Evolutionary conservation across 2,329 filamentous ascomycete genomes (phyloP), one percentile per base, ranked within the genome.

Genomic region (Furcasterigmium furcatum): DNA sequence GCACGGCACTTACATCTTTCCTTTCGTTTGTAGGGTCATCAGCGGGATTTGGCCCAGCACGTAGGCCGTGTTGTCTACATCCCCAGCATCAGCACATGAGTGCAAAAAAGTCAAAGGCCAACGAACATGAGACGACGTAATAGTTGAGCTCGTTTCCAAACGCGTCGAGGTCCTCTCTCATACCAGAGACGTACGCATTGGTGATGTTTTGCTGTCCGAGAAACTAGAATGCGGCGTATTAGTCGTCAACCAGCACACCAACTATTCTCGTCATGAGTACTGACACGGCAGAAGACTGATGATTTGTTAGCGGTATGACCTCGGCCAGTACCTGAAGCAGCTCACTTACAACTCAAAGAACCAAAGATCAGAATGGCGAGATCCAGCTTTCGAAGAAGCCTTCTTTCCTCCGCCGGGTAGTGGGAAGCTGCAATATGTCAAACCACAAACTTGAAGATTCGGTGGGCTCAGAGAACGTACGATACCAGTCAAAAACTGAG

Each of bases 31-130:
- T 5, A 60, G 46, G 0, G 56, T 58, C 56, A 62, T 60, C 14
- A 61, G 45, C 9, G 56, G 57, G 13, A 58, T 53, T 21, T 58
- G 53, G 1, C 56, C 55, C 18, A 57, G 22, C 14, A 59, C 57
- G 27, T 57, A 57, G 4, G 51, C 55, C 29, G 72, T 72, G n/a
- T 65, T 72, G 52, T 76, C 71, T 20, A 68, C 5, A 4, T n/a
- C n/a, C n/a, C n/a, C n/a, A n/a, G n/a, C n/a, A n/a, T n/a, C n/a
- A n/a, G n/a, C n/a, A n/a, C n/a, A n/a, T n/a, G n/a, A 9, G 8
- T 2, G 13, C 5, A 7, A 10, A n/a, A n/a, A 2, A 1, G 2
- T 12, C 14, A 3, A 25, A 22, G 29, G 14, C 14, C 9, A 5
- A 34, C 47, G 25, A 3, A 50, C 49, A 51, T 25, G 49, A 47